Evolutionary conservation across 208 protist species (phyloP).

Genomic region (Acanthamoeba divionensis): DNA sequence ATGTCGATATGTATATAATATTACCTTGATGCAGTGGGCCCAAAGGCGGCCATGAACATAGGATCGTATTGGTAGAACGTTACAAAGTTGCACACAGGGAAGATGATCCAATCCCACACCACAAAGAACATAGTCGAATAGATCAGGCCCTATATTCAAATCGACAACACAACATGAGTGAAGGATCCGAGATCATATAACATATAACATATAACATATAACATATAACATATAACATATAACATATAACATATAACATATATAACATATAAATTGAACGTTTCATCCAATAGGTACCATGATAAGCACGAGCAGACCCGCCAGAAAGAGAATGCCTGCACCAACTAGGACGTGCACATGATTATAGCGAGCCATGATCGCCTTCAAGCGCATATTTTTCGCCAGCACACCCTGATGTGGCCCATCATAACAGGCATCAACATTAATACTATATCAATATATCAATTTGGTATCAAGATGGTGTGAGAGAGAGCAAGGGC

Average conservation of each 20-base stretch:
- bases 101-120: slow-evolving; percentile 31
- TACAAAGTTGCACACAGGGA: slow-evolving; percentile 24
- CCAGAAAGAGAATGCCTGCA: neutral
- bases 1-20: too few species aligned
- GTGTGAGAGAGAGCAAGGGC: neutral
- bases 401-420: neutral
- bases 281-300: too few species aligned
- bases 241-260: too few species aligned
- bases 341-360: neutral
- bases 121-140: neutral
- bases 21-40: neutral
- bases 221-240: too few species aligned
- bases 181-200: too few species aligned
- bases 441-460: neutral
- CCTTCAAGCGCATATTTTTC: neutral
- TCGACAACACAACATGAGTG: neutral
- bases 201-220: too few species aligned
- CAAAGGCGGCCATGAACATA: slow-evolving; percentile 24
- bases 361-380: slow-evolving; percentile 3
- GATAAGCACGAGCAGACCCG: neutral
- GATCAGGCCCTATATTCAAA: neutral
- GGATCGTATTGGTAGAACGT: neutral
- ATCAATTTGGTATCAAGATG: neutral
- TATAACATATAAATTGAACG: too few species aligned
- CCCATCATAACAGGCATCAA: neutral